Evolutionary conservation across 495 filamentous ascomycete genomes (phyloP).

Genomic region (Glonium stellatum): DNA sequence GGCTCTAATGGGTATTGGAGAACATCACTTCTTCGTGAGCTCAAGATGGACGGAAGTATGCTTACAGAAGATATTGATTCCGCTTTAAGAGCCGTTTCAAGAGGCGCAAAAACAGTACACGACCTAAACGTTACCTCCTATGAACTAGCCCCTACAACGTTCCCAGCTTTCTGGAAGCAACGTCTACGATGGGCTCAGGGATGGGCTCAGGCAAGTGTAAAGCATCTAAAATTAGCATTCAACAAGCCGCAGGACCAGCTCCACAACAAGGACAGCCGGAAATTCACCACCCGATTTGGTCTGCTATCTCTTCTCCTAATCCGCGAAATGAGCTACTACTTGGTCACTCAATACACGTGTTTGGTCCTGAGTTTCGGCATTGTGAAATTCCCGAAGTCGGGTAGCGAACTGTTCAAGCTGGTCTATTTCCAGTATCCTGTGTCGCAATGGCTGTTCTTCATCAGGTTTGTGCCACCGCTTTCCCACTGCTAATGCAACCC

Average conservation of each 20-base stretch:
- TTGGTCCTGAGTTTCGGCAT: constrained; percentile 32
- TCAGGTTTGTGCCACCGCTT: constrained; percentile 26
- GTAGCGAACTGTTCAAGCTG: constrained; percentile 24
- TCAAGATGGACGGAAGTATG: constrained; percentile 40
- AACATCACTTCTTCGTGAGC: constrained; percentile 31
- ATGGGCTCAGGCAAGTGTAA: constrained; percentile 34
- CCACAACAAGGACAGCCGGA: constrained; percentile 16
- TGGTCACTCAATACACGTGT: constrained; percentile 35
- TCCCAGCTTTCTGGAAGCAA: constrained; percentile 38
- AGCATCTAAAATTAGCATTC: constrained; percentile 31
- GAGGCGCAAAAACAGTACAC: constrained; percentile 33
- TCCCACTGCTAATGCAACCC: neutral
- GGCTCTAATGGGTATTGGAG: constrained; percentile 41
- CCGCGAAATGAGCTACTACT: constrained; percentile 35
- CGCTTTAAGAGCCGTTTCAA: constrained; percentile 33
- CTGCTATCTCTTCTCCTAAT: constrained; percentile 33
- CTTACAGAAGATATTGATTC: constrained; percentile 43
- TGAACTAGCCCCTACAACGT: constrained; percentile 33
- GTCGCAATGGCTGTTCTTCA: constrained; percentile 38
- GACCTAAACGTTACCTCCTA: constrained; percentile 36
- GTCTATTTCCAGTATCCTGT: constrained; percentile 37
- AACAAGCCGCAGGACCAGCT: constrained; percentile 22
- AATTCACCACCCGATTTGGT: constrained; percentile 30
- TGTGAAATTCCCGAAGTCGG: constrained; percentile 29
- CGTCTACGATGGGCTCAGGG: constrained; percentile 38